These are phyloP conservation scores for Wickerhamomyces sydowiorum DNA, from an alignment of 805 yeast species.

Conservation along the genomic window DNA sequence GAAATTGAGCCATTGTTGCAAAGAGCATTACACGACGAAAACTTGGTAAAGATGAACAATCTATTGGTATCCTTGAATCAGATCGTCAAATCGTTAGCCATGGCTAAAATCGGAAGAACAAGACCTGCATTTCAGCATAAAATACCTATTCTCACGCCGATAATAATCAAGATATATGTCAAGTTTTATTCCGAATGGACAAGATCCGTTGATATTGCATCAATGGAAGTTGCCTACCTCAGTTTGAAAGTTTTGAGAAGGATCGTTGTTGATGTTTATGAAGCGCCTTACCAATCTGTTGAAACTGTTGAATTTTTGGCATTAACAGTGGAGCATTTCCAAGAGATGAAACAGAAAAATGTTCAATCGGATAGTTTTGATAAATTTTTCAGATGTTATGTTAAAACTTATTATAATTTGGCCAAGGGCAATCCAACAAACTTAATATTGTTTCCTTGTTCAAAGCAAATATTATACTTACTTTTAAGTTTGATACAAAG, in stretches of 20 bases:
- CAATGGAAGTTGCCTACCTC: constrained; percentile 72
- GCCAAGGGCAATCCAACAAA: constrained; percentile 59
- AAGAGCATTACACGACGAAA: constrained; percentile 35
- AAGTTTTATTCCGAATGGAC: constrained; percentile 63
- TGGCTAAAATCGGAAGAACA: constrained; percentile 80
- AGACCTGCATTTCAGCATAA: constrained; percentile 72
- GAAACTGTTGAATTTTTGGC: constrained; percentile 58
- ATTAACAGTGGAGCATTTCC: constrained; percentile 52
- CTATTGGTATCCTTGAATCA: constrained; percentile 67
- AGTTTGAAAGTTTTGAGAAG: constrained; percentile 72
- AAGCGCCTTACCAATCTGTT: constrained; percentile 55
- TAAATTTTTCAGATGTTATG: constrained; percentile 66
- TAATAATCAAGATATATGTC: constrained; percentile 54
- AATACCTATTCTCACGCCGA: constrained; percentile 56
- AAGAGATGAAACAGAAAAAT: constrained; percentile 46
- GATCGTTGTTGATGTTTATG: constrained; percentile 70
- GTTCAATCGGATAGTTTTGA: constrained; percentile 49
- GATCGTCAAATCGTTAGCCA: constrained; percentile 64
- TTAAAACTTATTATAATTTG: constrained; percentile 64
- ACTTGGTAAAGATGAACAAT: constrained; percentile 54
- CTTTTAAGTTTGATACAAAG: constrained; percentile 55
- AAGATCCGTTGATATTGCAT: constrained; percentile 35
- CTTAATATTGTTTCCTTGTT: constrained; percentile 62
- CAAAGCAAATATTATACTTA: constrained; percentile 54
- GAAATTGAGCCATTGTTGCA: constrained; percentile 44